These are phyloP conservation scores for Aspergillus eucalypticola DNA, from an alignment of 2,329 filamentous ascomycete genomes.

Conservation along the genomic window DNA sequence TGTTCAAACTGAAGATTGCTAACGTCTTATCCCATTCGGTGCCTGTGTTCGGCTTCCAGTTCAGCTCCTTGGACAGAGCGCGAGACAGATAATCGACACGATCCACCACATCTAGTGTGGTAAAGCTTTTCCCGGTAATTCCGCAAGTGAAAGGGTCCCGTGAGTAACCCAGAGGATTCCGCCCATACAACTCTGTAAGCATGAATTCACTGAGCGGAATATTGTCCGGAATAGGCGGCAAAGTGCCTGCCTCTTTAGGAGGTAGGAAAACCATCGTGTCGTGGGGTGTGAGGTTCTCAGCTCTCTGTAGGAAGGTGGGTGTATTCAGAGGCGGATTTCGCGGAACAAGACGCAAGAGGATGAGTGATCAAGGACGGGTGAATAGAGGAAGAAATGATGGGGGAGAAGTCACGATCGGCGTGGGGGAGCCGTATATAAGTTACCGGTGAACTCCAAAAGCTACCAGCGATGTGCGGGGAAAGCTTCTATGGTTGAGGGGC, in stretches of 20 bases:
- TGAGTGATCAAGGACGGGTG: not conserved
- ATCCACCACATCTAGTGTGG: conserved; percentile 62
- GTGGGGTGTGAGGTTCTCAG: not conserved
- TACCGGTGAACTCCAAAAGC: not conserved
- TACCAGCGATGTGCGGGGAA: conserved; percentile 15
- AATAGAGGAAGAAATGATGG: conserved; percentile 1
- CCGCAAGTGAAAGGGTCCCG: conserved; percentile 75
- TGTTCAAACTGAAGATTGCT: conserved; percentile 76
- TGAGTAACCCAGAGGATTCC: conserved; percentile 63
- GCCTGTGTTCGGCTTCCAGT: conserved; percentile 68
- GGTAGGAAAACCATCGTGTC: conserved; percentile 49
- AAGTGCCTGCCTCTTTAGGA: conserved; percentile 39
- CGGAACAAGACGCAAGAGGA: not conserved
- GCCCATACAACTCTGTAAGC: conserved; percentile 69
- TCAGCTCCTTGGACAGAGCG: conserved; percentile 68
- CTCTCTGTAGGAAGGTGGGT: not conserved
- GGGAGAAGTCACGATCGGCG: not conserved
- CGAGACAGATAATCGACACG: conserved; percentile 68
- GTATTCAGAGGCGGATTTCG: not conserved
- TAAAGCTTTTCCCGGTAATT: conserved; percentile 67
- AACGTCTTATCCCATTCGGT: conserved; percentile 81
- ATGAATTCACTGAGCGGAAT: conserved; percentile 77
- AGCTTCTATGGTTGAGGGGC: conserved; percentile 10
- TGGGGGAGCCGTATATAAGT: not conserved
- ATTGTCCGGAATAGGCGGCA: conserved; percentile 67